phyloP scores from a whole-genome alignment of 345 rosid species.

The Murraya koenigii region DNA sequence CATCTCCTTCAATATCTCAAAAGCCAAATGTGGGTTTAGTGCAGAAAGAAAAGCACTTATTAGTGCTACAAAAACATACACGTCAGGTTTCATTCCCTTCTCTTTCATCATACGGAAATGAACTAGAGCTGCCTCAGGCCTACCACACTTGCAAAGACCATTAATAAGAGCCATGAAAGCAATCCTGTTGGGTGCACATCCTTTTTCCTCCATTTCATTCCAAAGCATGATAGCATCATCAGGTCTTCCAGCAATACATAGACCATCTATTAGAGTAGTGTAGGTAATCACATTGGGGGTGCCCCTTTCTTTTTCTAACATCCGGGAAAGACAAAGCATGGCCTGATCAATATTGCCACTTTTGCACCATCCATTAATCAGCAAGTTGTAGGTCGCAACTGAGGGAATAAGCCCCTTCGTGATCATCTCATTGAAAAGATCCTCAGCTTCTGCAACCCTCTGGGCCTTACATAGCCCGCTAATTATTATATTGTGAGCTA shows the following conservation, averaged over 20 bases:
- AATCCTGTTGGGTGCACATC: slow-evolving; percentile 48
- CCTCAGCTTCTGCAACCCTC: slow-evolving; percentile 59
- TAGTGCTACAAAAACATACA: slow-evolving; percentile 52
- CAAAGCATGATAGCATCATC: slow-evolving; percentile 70
- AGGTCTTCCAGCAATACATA: slow-evolving; percentile 62
- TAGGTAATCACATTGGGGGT: slow-evolving; percentile 81
- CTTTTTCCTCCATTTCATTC: slow-evolving; percentile 64
- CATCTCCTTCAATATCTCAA: slow-evolving; percentile 64
- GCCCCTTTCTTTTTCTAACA: slow-evolving; percentile 48
- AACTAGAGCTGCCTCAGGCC: slow-evolving; percentile 51
- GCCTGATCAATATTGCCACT: slow-evolving; percentile 52
- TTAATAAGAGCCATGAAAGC: slow-evolving; percentile 66
- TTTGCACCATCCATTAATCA: slow-evolving; percentile 88
- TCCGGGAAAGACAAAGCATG: slow-evolving; percentile 50
- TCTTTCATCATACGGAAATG: slow-evolving; percentile 64
- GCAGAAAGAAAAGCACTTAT: slow-evolving; percentile 47
- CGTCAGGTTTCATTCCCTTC: slow-evolving; percentile 62
- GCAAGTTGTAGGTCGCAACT: slow-evolving; percentile 59
- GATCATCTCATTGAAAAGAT: slow-evolving; percentile 63
- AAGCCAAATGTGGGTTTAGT: slow-evolving; percentile 40
- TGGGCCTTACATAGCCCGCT: slow-evolving; percentile 63
- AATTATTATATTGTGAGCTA: slow-evolving; percentile 74
- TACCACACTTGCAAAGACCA: slow-evolving; percentile 80
- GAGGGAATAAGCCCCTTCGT: slow-evolving; percentile 71
- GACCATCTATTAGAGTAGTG: slow-evolving; percentile 68